Conservation (phyloP, 768 basidiomycete genomes). For the Lactifluus rugatus region DNA sequence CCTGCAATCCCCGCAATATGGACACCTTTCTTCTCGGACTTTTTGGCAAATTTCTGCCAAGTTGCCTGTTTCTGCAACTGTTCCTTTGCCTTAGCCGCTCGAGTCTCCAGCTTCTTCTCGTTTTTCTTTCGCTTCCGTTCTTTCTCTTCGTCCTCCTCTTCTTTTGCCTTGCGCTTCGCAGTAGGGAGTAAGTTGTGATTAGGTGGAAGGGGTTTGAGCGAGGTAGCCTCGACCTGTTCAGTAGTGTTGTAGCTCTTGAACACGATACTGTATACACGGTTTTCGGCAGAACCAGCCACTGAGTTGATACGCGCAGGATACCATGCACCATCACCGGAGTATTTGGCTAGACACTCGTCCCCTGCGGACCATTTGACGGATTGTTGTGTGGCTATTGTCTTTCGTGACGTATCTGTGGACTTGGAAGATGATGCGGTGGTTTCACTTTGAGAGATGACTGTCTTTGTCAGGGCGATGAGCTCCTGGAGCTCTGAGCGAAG, state of each 20-base stretch:
- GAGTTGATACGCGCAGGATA: constrained; percentile 85
- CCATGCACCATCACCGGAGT: constrained; percentile 74
- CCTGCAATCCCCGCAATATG: constrained; percentile 83
- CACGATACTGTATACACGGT: constrained; percentile 79
- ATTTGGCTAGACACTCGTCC: constrained; percentile 79
- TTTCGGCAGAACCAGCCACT: constrained; percentile 71
- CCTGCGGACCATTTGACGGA: constrained; percentile 64
- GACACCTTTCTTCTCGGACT: constrained; percentile 86
- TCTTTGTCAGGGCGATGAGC: constrained; percentile 73
- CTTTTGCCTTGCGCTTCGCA: constrained; percentile 69
- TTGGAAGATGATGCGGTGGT: constrained; percentile 50
- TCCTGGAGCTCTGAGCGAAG: constrained; percentile 72
- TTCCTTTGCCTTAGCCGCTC: constrained; percentile 81
- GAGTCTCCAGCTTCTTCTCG: constrained; percentile 82
- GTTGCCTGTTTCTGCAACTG: constrained; percentile 73
- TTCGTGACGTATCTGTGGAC: constrained; percentile 39
- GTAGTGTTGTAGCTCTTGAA: constrained; percentile 91
- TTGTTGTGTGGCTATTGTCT: constrained; percentile 39
- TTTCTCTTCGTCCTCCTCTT: constrained; percentile 78
- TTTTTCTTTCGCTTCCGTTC: constrained; percentile 92
- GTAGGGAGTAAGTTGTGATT: constrained; percentile 37
- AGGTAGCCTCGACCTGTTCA: constrained; percentile 64
- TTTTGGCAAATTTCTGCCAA: constrained; percentile 95
- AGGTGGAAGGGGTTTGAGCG: constrained; percentile 59
- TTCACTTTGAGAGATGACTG: constrained; percentile 58